Evolutionary conservation across 768 basidiomycete genomes (phyloP).

Genomic region (Pleurotus tuber-regium): DNA sequence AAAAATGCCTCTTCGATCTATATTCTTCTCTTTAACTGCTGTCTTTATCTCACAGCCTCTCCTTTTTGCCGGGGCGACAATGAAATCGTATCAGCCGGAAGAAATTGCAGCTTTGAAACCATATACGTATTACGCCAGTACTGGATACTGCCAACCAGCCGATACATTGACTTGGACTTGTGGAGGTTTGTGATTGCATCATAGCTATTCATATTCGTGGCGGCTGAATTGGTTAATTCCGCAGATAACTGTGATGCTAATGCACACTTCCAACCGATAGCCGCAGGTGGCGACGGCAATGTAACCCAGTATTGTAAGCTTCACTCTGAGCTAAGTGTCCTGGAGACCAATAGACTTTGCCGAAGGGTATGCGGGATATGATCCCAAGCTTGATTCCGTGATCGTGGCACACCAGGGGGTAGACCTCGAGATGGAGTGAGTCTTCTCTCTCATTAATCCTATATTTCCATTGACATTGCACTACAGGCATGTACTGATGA

Average conservation of each 20-base stretch:
- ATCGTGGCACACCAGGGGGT: constrained; percentile 6
- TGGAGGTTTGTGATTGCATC: constrained; percentile 39
- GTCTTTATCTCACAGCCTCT: not conserved
- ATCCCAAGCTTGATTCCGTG: constrained; percentile 3
- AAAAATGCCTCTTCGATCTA: constrained; percentile 11
- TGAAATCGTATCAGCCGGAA: constrained; percentile 27
- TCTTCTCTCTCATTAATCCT: not conserved
- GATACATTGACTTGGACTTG: constrained; percentile 44
- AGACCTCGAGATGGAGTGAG: constrained; percentile 4
- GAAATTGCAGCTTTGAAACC: constrained; percentile 36
- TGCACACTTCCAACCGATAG: constrained; percentile 3
- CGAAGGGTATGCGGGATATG: constrained; percentile 7
- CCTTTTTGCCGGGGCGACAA: constrained; percentile 3
- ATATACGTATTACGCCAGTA: constrained; percentile 41
- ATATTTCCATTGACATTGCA: not conserved
- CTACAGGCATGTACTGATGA: not conserved
- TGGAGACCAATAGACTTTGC: not conserved
- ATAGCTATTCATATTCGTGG: not conserved
- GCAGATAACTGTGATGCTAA: constrained; percentile 7
- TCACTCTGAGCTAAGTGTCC: not conserved
- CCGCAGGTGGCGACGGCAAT: constrained; percentile 3
- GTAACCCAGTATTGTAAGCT: constrained; percentile 1
- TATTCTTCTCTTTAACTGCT: not conserved
- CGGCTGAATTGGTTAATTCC: not conserved
- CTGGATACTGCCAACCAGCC: constrained; percentile 39